Evolutionary conservation across 1,284 basidiomycete genomes (phyloP), one percentile per base, ranked within the genome.

Genomic region (Ustilago xerochloae): DNA sequence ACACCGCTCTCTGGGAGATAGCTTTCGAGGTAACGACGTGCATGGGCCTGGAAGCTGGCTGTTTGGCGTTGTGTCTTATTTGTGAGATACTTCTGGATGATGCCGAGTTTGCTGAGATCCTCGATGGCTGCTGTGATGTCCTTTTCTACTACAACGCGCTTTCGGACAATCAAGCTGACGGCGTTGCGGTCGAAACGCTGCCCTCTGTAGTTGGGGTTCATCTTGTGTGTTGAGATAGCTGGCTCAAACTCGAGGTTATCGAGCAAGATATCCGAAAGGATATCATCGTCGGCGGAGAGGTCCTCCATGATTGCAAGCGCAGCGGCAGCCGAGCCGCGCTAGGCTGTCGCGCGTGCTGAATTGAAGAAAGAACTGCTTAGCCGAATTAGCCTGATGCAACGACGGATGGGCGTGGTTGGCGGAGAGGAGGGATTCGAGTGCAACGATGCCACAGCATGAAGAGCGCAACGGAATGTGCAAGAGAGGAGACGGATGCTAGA

Each of bases 161-260:
- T 71, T 20, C 79, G 45, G 33, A 84, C 77, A 33, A 83, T 67
- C 33, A 72, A 58, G 30, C 71, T 72, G 50, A 83, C 75, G 7
- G 66, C 60, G 22, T 69, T 67, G 20, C 81, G 74, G 46, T 82
- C 78, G 49, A 81, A 83, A 20, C 82, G 79, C 35, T 76, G 78
- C 0, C 78, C 72, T 20, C 82, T 67, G 52, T 82, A 83, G 10
- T 69, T 53, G 15, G 81, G 80, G 48, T 82, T 84, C 81, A 84
- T 83, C 72, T 84, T 84, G 75, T 84, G 81, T 16, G 82, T 83
- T 8, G 80, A 75, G 64, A 84, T 79, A 41, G 78, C 71, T 7
- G 81, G 81, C 53, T 82, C 81, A 59, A 81, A 83, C 61, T 83
- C 82, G 62, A 84, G 77, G 29, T 79, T 77, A 53, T 84, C 82